These are phyloP conservation scores for Sicyos edulis DNA, from an alignment of 306 rosid genomes.

Conservation along the genomic window DNA sequence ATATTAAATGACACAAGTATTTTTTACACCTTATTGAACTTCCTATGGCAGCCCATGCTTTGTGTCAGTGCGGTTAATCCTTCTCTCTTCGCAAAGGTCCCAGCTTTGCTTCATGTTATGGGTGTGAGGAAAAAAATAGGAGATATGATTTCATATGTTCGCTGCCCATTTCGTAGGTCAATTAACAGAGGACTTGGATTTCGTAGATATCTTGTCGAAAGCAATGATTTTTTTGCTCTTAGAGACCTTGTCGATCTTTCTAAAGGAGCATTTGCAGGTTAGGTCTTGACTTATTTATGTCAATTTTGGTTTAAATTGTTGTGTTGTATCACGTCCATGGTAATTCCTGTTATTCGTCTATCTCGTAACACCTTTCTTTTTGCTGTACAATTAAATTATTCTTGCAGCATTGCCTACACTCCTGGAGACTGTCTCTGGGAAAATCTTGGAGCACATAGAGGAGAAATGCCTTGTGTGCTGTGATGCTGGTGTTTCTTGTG, in stretches of 20 bases:
- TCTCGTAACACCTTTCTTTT: background rate
- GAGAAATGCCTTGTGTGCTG: constrained; percentile 97
- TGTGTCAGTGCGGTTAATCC: constrained; percentile 99
- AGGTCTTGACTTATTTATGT: constrained; percentile 27
- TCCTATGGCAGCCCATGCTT: constrained; percentile 86
- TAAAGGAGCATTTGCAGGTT: constrained; percentile 95
- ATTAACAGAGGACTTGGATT: constrained; percentile 78
- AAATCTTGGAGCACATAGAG: constrained; percentile 75
- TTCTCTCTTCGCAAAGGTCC: constrained; percentile 88
- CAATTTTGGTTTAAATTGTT: background rate
- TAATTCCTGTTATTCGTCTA: background rate
- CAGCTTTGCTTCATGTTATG: constrained; percentile 78
- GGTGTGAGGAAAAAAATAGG: constrained; percentile 78
- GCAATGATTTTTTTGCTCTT: constrained; percentile 93
- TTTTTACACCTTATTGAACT: constrained; percentile 6
- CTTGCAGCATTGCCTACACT: constrained; percentile 81
- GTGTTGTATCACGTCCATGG: background rate
- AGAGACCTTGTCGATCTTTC: constrained; percentile 98
- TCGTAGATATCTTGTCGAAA: constrained; percentile 80
- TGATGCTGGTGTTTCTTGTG: constrained; percentile 87
- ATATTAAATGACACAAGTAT: background rate
- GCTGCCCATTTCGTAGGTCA: constrained; percentile 74
- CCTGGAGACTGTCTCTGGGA: constrained; percentile 67
- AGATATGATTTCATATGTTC: constrained; percentile 72
- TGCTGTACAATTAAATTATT: constrained; percentile 24